A percentile compares a stretch with the other conserved stretches of the same genome.
Evolutionary conservation across 805 yeast genomes (phyloP).

Genomic region (Ogataea populi-albae): DNA sequence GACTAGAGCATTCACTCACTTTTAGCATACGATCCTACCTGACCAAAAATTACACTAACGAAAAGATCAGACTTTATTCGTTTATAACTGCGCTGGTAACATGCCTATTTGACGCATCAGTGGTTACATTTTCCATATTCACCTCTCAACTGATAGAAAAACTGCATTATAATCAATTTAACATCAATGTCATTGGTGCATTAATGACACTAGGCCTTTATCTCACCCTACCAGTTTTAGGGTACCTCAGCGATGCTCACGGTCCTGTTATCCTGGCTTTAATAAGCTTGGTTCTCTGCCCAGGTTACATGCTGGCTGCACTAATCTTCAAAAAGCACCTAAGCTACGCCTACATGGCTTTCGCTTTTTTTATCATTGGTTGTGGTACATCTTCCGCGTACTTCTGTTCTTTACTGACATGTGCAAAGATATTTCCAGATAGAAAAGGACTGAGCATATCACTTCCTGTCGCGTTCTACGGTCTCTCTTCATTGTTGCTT

Average conservation of each 20-base stretch:
- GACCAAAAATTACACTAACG: slow-evolving; percentile 39
- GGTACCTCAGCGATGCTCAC: slow-evolving; percentile 79
- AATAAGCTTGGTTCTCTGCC: slow-evolving; percentile 59
- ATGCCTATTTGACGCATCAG: slow-evolving; percentile 79
- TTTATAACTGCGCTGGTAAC: slow-evolving; percentile 56
- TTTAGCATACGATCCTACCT: slow-evolving; percentile 43
- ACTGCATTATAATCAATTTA: slow-evolving; percentile 61
- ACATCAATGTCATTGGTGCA: slow-evolving; percentile 69
- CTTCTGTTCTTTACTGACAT: slow-evolving; percentile 68
- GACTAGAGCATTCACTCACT: slow-evolving; percentile 41
- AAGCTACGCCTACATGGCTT: slow-evolving; percentile 38
- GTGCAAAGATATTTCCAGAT: slow-evolving; percentile 81
- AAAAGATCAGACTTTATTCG: slow-evolving; percentile 45
- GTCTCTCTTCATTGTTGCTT: slow-evolving; percentile 73
- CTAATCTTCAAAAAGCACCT: slow-evolving; percentile 30
- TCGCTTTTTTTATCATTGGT: slow-evolving; percentile 60
- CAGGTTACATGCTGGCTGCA: slow-evolving; percentile 60
- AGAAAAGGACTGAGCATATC: slow-evolving; percentile 79
- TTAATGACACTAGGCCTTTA: slow-evolving; percentile 79
- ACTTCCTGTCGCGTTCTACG: slow-evolving; percentile 85
- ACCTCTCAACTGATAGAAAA: slow-evolving; percentile 61
- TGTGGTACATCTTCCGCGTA: slow-evolving; percentile 70
- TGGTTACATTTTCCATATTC: slow-evolving; percentile 77
- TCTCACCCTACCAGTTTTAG: slow-evolving; percentile 75
- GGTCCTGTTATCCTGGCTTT: slow-evolving; percentile 74